A percentile compares a stretch with the other conserved stretches of the same genome.
These are phyloP conservation scores for Penstemon newberryi DNA, from an alignment of 257 asterid species.

Conservation along the genomic window DNA sequence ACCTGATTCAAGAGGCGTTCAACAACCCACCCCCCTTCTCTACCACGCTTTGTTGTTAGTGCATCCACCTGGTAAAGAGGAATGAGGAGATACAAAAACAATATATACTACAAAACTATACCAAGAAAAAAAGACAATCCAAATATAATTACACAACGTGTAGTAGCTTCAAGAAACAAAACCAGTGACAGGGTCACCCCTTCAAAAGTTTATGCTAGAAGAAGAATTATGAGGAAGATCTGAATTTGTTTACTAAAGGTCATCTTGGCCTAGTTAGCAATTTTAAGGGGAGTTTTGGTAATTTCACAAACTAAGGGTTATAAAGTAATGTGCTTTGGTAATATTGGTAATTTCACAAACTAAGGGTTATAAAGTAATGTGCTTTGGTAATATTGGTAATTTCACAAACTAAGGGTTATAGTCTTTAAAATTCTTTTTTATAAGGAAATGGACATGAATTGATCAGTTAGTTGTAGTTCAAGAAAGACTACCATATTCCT, in stretches of 20 bases:
- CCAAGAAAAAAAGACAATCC: background rate
- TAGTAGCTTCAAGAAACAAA: background rate
- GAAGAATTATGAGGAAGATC: conserved; percentile 1
- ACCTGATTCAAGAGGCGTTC: conserved; percentile 78
- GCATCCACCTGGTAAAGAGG: conserved; percentile 65
- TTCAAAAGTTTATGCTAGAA: background rate
- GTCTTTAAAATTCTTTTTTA: background rate
- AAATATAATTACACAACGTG: background rate
- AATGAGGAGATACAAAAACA: background rate
- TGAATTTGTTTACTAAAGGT: background rate
- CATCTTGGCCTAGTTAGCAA: background rate
- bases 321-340: background rate
- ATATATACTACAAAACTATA: background rate
- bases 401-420: background rate
- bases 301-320: background rate
- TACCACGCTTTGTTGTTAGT: conserved; percentile 68
- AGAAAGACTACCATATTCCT: too few species aligned
- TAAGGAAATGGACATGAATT: background rate
- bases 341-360: background rate
- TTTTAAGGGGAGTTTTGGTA: background rate
- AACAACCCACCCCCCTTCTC: conserved; percentile 80
- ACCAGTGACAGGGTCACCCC: background rate
- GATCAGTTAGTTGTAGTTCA: background rate
- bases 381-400: background rate
- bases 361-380: too few species aligned